phyloP scores from a whole-genome alignment of 2,329 filamentous ascomycete species.

The Hymenoscyphus fructigenus region DNA sequence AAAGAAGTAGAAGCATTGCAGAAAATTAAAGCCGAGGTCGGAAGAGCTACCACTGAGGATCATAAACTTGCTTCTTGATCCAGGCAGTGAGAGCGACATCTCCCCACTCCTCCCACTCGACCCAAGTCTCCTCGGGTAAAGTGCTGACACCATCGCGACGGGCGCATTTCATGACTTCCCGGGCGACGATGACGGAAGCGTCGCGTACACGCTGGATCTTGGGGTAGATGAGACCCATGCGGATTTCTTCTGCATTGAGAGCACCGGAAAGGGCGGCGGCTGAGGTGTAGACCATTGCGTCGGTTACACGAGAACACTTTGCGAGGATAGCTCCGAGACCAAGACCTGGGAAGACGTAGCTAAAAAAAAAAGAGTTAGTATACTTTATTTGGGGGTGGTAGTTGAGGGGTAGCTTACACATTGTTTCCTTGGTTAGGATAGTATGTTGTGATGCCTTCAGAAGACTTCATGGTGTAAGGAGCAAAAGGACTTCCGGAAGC shows the following conservation, averaged over 20 bases:
- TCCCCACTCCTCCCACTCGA: constrained; percentile 71
- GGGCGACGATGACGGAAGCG: constrained; percentile 80
- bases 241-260: constrained; percentile 77
- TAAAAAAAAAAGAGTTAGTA: constrained; percentile 58
- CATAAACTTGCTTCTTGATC: constrained; percentile 61
- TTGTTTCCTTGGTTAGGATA: constrained; percentile 83
- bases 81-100: constrained; percentile 59
- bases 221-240: constrained; percentile 85
- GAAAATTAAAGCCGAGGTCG: constrained; percentile 5
- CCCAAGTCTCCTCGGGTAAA: constrained; percentile 66
- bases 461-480: constrained; percentile 63
- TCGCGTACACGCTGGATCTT: constrained; percentile 88
- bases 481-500: constrained; percentile 93
- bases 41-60: constrained; percentile 44
- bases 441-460: constrained; percentile 63
- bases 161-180: constrained; percentile 90
- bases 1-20: background rate
- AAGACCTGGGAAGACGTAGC: constrained; percentile 96
- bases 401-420: constrained; percentile 66
- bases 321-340: constrained; percentile 90
- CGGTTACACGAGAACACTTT: constrained; percentile 83
- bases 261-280: constrained; percentile 77
- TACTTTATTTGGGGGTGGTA: background rate
- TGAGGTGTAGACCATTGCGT: constrained; percentile 96
- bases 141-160: constrained; percentile 75